A percentile compares a stretch with the other conserved stretches of the same genome.
phyloP scores from a whole-genome alignment of 345 rosid genomes.

The Dipteronia dyeriana region DNA sequence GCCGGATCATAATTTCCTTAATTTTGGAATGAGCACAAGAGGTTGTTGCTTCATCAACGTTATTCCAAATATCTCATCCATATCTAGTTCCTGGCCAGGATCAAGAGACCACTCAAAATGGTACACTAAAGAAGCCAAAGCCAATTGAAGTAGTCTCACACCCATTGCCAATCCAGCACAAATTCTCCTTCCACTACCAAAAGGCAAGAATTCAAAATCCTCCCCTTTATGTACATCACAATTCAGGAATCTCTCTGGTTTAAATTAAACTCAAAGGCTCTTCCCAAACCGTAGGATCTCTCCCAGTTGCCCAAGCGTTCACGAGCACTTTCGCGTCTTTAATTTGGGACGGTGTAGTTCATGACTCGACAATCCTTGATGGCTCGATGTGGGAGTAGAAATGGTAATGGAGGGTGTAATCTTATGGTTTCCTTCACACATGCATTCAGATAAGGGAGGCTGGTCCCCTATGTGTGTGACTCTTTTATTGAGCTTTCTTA shows the following conservation, averaged over 20 bases:
- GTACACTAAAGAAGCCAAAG: no score
- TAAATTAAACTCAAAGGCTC: conserved; percentile 21
- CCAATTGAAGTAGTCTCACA: conserved; percentile 8
- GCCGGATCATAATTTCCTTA: not conserved
- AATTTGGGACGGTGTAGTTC: conserved; percentile 28
- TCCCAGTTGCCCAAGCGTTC: conserved; percentile 30
- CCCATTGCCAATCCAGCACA: conserved; percentile 27
- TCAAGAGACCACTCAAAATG: conserved; percentile 26
- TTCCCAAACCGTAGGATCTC: conserved; percentile 28
- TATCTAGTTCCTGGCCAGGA: conserved; percentile 8
- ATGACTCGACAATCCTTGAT: conserved; percentile 15
- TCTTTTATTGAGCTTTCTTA: conserved; percentile 2
- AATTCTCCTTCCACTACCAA: conserved; percentile 44
- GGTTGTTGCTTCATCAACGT: conserved; percentile 13
- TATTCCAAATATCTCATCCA: conserved; percentile 17
- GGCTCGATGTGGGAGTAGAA: conserved; percentile 28
- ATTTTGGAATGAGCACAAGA: conserved; percentile 4
- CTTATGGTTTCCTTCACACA: conserved; percentile 30
- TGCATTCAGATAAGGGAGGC: conserved; percentile 23
- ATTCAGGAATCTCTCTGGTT: conserved; percentile 29
- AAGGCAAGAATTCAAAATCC: conserved; percentile 35
- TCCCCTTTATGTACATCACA: conserved; percentile 26
- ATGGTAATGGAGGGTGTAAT: conserved; percentile 33
- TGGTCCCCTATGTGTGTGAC: conserved; percentile 11
- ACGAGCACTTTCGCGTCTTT: conserved; percentile 25